Evolutionary conservation across 257 asterid genomes (phyloP), one percentile per base, ranked within the genome.

Genomic region (Penstemon eatonii): DNA sequence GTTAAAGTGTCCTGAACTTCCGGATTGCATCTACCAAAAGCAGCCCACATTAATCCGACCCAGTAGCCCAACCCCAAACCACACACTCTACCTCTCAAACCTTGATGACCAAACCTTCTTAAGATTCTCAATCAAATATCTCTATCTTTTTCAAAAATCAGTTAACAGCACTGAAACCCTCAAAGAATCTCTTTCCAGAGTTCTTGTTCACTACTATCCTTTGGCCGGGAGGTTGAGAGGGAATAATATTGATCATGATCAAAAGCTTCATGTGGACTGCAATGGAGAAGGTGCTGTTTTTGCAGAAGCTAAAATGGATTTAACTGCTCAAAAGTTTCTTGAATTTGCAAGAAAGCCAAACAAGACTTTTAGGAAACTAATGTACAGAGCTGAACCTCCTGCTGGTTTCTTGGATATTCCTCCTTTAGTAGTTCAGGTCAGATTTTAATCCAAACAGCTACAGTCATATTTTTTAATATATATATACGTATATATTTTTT

Each of bases 251-350:
- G 33, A 65, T 57, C 82, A 83, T 55, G 87, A 91, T 75, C 78
- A 74, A 6, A 91, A 87, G 74, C 90, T 89, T 4, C 83, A 84
- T 45, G 81, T 91, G 0, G 89, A 85, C n/a, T 91, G 98, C 63
- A 91, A 87, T 70, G 96, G 90, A 45, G 80, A 84, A 65, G 98
- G 98, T 9, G 98, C 94, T 7, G 80, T 89, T 8, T 91, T 87
- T 50, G 92, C 87, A 0, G 96, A 89, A 73, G 96, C 92, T 11
- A 38, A 52, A 54, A 79, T 87, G 86, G 88, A 83, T 72, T 66
- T 85, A 53, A 84, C 84, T 5, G 88, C 73, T 6, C 84, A 76
- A 0, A 86, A 85, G 38, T 78, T 91, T 59, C 33, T 80, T 44
- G 41, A 79, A 41, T 57, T 80, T 68, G 89, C 79, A 0, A 41